Evolutionary conservation across 371 early-diverging fungal genomes (phyloP).

Genomic region (Sporodiniella umbellata): DNA sequence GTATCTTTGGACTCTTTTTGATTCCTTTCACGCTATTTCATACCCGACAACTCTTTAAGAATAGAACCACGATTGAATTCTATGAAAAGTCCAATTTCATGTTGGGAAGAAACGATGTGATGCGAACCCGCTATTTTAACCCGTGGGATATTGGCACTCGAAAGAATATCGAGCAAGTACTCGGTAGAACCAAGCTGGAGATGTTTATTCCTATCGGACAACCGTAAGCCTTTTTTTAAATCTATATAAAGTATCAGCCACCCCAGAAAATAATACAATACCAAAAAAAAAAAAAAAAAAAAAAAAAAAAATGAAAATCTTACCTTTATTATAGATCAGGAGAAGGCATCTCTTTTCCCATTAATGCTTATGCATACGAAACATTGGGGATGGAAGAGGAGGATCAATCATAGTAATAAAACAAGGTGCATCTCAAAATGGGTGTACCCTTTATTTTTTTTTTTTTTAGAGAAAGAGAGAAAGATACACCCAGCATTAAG

Average conservation of each 20-base stretch:
- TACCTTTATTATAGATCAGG: constrained; percentile 21
- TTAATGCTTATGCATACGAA: constrained; percentile 47
- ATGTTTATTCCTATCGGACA: constrained; percentile 62
- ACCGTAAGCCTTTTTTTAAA: constrained; percentile 34
- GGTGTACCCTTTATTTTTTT: neutral
- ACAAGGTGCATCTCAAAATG: neutral
- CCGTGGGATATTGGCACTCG: constrained; percentile 59
- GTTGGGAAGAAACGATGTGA: constrained; percentile 37
- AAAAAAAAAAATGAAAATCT: no score
- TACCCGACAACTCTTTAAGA: constrained; percentile 48
- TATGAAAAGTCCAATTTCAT: constrained; percentile 53
- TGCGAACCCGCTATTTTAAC: constrained; percentile 51
- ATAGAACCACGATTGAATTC: constrained; percentile 67
- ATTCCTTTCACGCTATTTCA: constrained; percentile 58
- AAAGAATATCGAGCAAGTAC: constrained; percentile 54
- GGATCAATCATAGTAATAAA: neutral
- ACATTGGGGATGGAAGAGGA: constrained; percentile 30
- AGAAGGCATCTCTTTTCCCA: constrained; percentile 39
- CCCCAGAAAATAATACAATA: neutral
- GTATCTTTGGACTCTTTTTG: constrained; percentile 58
- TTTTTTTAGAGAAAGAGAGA: neutral
- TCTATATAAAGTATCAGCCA: neutral
- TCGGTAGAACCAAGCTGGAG: constrained; percentile 44
- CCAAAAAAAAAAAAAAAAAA: no score
- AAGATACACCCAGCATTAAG: no score